These are phyloP conservation scores for Coelastrella sp. DNA, from an alignment of 139 green algal genomes.

Conservation along the genomic window DNA sequence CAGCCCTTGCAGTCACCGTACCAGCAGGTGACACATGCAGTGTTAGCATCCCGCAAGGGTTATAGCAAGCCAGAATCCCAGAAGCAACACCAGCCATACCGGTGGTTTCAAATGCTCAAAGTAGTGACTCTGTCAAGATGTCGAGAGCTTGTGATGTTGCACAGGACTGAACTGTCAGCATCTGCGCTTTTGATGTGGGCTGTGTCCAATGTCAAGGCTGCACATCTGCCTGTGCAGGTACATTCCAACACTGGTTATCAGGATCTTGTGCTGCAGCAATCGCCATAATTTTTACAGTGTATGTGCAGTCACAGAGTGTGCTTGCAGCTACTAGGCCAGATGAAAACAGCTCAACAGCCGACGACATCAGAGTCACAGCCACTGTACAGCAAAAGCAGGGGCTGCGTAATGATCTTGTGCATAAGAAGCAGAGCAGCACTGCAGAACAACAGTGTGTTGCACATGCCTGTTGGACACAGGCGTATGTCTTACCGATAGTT, in stretches of 20 bases:
- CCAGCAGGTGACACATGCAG: conserved; percentile 2
- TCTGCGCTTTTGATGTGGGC: background rate
- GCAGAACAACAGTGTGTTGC: no score
- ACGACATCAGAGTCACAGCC: background rate
- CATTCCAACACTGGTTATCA: conserved; percentile 3
- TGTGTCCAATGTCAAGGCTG: background rate
- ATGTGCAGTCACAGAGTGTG: background rate
- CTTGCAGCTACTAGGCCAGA: background rate
- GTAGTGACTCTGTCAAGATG: background rate
- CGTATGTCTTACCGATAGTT: background rate
- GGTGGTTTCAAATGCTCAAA: background rate
- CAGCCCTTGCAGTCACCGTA: conserved; percentile 36
- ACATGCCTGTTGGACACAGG: no score
- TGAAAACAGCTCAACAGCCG: background rate
- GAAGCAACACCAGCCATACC: no score
- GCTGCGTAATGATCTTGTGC: no score
- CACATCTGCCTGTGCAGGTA: conserved; percentile 2
- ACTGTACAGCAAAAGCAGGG: no score
- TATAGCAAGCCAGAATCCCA: no score
- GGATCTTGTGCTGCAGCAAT: background rate
- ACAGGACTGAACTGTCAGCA: background rate
- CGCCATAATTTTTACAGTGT: background rate
- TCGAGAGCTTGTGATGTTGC: background rate
- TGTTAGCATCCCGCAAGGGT: no score
- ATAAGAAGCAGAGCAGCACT: no score